Percentiles rank a stretch among this genome's conserved stretches.
These are phyloP conservation scores for Spiraea crenata DNA, from an alignment of 331 rosid genomes.

Conservation along the genomic window DNA sequence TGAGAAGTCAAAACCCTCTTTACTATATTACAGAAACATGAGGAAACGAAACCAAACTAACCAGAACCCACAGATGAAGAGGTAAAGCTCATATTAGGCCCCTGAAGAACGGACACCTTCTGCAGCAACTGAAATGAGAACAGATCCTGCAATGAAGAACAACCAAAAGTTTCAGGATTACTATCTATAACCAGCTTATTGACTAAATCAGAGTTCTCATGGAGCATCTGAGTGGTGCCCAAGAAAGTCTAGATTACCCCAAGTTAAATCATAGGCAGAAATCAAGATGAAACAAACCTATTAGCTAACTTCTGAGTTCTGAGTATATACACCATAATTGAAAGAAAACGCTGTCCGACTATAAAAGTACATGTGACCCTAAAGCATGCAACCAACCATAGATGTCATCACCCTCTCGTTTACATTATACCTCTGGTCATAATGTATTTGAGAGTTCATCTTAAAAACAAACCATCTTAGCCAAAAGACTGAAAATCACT, in stretches of 20 bases:
- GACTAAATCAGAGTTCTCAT: neutral
- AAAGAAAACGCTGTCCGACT: no score
- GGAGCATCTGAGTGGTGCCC: neutral
- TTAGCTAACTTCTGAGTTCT: no score
- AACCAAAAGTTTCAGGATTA: neutral
- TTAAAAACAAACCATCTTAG: neutral
- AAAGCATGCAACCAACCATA: neutral
- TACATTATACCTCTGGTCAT: neutral
- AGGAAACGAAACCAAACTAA: constrained; percentile 34
- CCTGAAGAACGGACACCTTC: constrained; percentile 25
- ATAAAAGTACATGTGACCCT: no score
- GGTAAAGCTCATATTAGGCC: constrained; percentile 56
- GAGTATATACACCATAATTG: no score
- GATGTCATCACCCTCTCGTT: neutral
- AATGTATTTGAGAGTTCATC: neutral
- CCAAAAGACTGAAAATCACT: no score
- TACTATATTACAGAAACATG: neutral
- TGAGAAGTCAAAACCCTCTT: neutral
- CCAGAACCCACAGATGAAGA: constrained; percentile 64
- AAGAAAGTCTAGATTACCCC: no score
- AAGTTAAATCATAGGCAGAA: no score
- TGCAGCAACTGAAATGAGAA: constrained; percentile 14
- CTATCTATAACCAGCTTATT: neutral
- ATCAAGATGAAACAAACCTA: no score
- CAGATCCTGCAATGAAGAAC: constrained; percentile 34